These are phyloP conservation scores for Gamarada debralockiae DNA, from an alignment of 495 filamentous ascomycete species.

Conservation along the genomic window DNA sequence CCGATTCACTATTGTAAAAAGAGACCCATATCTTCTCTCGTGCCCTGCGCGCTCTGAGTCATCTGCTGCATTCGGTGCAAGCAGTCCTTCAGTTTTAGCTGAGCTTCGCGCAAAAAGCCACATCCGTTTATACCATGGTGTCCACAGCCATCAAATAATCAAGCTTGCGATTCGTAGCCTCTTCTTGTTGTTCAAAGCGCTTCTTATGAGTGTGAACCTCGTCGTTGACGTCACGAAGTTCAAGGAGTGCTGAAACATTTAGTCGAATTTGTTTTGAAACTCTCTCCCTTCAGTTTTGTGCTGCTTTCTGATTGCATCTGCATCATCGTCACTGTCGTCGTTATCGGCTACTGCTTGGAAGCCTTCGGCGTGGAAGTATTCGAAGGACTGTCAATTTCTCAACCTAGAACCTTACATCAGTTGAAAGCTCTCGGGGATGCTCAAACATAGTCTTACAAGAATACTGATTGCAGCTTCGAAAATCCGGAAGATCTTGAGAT, in stretches of 20 bases:
- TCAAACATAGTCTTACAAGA: slow-evolving; percentile 29
- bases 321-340: not conserved
- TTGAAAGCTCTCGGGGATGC: too few species aligned
- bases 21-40: slow-evolving; percentile 5
- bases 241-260: slow-evolving; percentile 60
- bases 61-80: not conserved
- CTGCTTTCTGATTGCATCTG: slow-evolving; percentile 35
- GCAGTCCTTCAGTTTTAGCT: slow-evolving; percentile 1
- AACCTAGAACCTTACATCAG: slow-evolving; percentile 25
- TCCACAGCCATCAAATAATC: not conserved
- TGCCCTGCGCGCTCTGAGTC: slow-evolving; percentile 1
- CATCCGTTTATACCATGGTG: not conserved
- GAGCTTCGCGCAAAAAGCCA: not conserved
- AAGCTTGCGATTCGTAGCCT: slow-evolving; percentile 33
- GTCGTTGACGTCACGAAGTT: slow-evolving; percentile 64
- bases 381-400: slow-evolving; percentile 48
- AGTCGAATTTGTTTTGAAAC: slow-evolving; percentile 54
- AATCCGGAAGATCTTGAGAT: slow-evolving; percentile 46
- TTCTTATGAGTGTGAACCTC: slow-evolving; percentile 56
- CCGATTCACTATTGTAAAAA: too few species aligned
- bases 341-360: slow-evolving; percentile 5
- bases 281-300: slow-evolving; percentile 48
- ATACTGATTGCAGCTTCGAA: slow-evolving; percentile 53
- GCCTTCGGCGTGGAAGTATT: slow-evolving; percentile 38
- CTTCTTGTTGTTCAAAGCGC: slow-evolving; percentile 54